These are phyloP conservation scores for Ogataea hybrid DNA, from an alignment of 1,139 yeast genomes.

Conservation along the genomic window DNA sequence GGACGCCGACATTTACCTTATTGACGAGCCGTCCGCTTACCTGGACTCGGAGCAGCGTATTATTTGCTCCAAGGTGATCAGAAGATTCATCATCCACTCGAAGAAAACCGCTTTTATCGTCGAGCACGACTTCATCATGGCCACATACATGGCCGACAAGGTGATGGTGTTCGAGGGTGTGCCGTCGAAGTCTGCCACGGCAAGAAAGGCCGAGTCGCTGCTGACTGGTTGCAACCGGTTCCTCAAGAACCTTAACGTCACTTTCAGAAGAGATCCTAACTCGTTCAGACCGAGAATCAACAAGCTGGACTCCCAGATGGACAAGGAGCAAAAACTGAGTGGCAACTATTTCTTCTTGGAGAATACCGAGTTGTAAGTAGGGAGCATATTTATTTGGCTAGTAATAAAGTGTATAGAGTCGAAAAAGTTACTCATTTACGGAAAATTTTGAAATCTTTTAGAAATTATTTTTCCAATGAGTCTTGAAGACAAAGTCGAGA, in stretches of 20 bases:
- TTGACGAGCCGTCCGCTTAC: slow-evolving; percentile 98
- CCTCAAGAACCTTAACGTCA: slow-evolving; percentile 94
- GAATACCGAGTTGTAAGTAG: slow-evolving; percentile 41
- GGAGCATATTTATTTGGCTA: slow-evolving; percentile 7
- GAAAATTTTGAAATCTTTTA: slow-evolving; percentile 1
- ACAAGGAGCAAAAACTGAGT: slow-evolving; percentile 85
- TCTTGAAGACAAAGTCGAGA: slow-evolving; percentile 27
- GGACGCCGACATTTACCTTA: slow-evolving; percentile 92
- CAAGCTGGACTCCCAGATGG: slow-evolving; percentile 97
- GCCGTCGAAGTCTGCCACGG: slow-evolving; percentile 81
- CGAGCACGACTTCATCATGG: slow-evolving; percentile 99
- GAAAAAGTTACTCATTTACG: background rate
- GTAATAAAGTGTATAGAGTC: slow-evolving; percentile 1
- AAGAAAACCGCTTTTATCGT: slow-evolving; percentile 97
- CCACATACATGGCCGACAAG: slow-evolving; percentile 96
- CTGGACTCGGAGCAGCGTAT: slow-evolving; percentile 99
- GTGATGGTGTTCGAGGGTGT: slow-evolving; percentile 97
- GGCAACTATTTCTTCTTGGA: slow-evolving; percentile 98
- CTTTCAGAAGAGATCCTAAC: slow-evolving; percentile 98
- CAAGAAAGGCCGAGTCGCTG: slow-evolving; percentile 86
- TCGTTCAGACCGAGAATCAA: slow-evolving; percentile 98
- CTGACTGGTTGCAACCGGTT: slow-evolving; percentile 96
- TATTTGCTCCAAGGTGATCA: slow-evolving; percentile 95
- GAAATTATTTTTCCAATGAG: slow-evolving; percentile 2
- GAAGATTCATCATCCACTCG: slow-evolving; percentile 93